A percentile compares a stretch with the other conserved stretches of the same genome.
phyloP scores from a whole-genome alignment of 1,139 yeast genomes.

The Yamadazyma kanchanaburiensis region DNA sequence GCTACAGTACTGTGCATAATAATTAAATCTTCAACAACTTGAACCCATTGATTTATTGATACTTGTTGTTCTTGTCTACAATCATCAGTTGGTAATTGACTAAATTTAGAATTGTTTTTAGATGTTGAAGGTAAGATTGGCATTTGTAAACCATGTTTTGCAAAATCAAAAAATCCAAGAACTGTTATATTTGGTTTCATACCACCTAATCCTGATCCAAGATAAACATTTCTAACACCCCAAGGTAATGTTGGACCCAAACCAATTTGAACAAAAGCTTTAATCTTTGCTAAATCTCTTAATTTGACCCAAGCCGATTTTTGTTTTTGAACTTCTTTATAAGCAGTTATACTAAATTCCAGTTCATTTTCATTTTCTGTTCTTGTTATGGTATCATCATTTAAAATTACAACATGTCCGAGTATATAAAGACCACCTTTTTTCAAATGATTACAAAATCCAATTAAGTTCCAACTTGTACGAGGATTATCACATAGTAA shows the following conservation, averaged over 20 bases:
- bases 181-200: constrained; percentile 96
- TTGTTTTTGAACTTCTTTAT: constrained; percentile 66
- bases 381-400: constrained; percentile 29
- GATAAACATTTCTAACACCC: constrained; percentile 92
- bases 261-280: constrained; percentile 92
- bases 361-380: constrained; percentile 14
- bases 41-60: constrained; percentile 82
- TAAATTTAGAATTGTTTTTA: constrained; percentile 14
- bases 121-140: constrained; percentile 19
- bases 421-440: constrained; percentile 90
- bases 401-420: constrained; percentile 83
- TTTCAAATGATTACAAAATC: constrained; percentile 91
- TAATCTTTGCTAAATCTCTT: constrained; percentile 71
- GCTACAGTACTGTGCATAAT: constrained; percentile 93
- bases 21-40: constrained; percentile 85
- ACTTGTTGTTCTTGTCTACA: constrained; percentile 72
- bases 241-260: constrained; percentile 85
- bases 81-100: constrained; percentile 71
- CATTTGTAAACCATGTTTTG: constrained; percentile 35
- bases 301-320: constrained; percentile 79
- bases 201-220: constrained; percentile 95
- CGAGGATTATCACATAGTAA: constrained; percentile 87
- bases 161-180: constrained; percentile 75
- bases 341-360: constrained; percentile 35
- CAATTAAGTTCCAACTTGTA: constrained; percentile 84